Evolutionary conservation across 257 asterid genomes (phyloP).

Genomic region (Verbascum thapsus): DNA sequence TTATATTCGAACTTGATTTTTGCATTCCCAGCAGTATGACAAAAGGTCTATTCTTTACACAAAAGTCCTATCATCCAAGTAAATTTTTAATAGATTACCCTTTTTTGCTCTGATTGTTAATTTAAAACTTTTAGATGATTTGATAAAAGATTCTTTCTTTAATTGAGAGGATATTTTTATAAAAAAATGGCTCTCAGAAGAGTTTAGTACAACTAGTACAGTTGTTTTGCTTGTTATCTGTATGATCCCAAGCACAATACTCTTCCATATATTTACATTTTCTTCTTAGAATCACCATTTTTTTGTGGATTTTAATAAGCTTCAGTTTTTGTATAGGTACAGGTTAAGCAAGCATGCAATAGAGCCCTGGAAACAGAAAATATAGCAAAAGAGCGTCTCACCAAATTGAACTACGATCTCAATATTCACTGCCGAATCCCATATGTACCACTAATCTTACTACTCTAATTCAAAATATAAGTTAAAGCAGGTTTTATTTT

Average conservation of each 20-base stretch:
- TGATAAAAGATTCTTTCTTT: too few species aligned
- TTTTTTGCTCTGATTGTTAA: not conserved
- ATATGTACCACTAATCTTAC: constrained; percentile 34
- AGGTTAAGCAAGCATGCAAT: constrained; percentile 54
- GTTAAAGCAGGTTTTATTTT: constrained; percentile 21
- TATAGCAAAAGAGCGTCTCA: constrained; percentile 56
- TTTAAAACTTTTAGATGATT: too few species aligned
- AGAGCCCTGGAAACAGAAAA: constrained; percentile 55
- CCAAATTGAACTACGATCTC: constrained; percentile 61
- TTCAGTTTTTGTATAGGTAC: constrained; percentile 31
- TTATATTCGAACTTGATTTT: not conserved
- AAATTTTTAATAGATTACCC: not conserved
- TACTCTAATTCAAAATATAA: constrained; percentile 1
- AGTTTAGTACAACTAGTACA: too few species aligned
- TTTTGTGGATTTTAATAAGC: not conserved
- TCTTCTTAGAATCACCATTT: not conserved
- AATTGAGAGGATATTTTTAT: too few species aligned
- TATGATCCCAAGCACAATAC: not conserved
- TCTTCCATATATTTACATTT: not conserved
- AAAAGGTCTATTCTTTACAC: not conserved
- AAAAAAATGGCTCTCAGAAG: too few species aligned
- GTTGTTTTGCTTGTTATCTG: not conserved
- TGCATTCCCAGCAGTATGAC: not conserved
- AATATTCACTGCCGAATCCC: constrained; percentile 60
- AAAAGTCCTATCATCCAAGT: not conserved